Conservation (phyloP, 345 rosid species). For the Cardiospermum halicacabum region DNA sequence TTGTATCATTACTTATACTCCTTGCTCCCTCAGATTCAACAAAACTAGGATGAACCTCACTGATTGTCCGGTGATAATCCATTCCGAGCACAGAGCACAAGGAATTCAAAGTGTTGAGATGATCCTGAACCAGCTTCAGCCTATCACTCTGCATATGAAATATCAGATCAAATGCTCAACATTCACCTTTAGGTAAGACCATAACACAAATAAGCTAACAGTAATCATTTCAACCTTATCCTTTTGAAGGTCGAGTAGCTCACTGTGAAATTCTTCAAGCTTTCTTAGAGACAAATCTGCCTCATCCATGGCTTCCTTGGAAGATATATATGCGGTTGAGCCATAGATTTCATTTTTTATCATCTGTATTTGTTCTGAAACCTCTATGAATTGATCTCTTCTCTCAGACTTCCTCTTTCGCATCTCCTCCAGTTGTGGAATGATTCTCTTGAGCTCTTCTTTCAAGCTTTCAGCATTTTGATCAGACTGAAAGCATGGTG, state of each 20-base stretch:
- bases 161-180: constrained; percentile 1
- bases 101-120: constrained; percentile 37
- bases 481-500: constrained; percentile 50
- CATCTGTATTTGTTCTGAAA: constrained; percentile 44
- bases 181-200: background rate
- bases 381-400: constrained; percentile 70
- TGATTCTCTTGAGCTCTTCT: constrained; percentile 64
- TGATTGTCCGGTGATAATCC: constrained; percentile 53
- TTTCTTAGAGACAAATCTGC: constrained; percentile 71
- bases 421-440: constrained; percentile 93
- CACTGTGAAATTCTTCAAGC: constrained; percentile 65
- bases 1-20: constrained; percentile 54
- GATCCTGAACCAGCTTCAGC: constrained; percentile 52
- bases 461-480: constrained; percentile 75
- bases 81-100: constrained; percentile 72
- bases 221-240: constrained; percentile 53
- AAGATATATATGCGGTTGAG: constrained; percentile 27
- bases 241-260: constrained; percentile 58
- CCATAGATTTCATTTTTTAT: constrained; percentile 61
- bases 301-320: constrained; percentile 45
- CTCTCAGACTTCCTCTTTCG: constrained; percentile 67
- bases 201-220: constrained; percentile 1
- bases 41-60: constrained; percentile 53
- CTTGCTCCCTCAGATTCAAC: constrained; percentile 46
- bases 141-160: constrained; percentile 53